Base-by-base conservation (phyloP, 345 rosid genomes). In the Carallia pectinifolia region DNA sequence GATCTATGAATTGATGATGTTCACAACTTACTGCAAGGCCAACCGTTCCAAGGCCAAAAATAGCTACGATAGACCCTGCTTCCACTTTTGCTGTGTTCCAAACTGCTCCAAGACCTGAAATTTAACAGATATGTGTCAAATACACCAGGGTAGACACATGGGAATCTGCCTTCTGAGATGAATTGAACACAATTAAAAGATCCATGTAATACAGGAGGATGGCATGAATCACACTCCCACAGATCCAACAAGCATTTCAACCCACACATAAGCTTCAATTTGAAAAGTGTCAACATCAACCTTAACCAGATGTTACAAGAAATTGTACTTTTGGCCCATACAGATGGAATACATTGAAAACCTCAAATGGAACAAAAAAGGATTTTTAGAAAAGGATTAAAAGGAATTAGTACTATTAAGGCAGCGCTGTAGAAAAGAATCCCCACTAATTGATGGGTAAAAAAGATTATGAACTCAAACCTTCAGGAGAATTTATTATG, bases 11-110 rank as follows among this genome's bases (percentile, higher is more conserved):
- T 19, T 2, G 10, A 56, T 15, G 6, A 40, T 7, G 38, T 59
- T 64, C 39, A 66, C 54, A 30, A 83, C 97, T 84, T 80, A 92
- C 99, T 13, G 98, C 99, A 77, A 96, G 99, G 38, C 99, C 99
- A 69, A 96, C 90, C 37, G 99, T 92, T 16, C 99, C 99, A 80
- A 92, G 98, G 80, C 99, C 99, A 61, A 96, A 96, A 74, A 96
- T 74, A 65, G 98, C 60, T 9, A 56, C 60, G 7, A 6, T 13
- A 27, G 60, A 56, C 31, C 60, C 60, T 9, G 34, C 33, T 56
- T 56, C 60, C 15, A 56, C 60, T 56, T 56, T 56, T 56, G 60
- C 60, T 3, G 60, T 56, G 34, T 56, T 56, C 60, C 60, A 56
- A 9, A 56, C 60, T 56, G 60, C 60, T 56, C 60, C 60, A 56